Evolutionary conservation across 768 basidiomycete genomes (phyloP).

Genomic region (Tephrocybe sp.): DNA sequence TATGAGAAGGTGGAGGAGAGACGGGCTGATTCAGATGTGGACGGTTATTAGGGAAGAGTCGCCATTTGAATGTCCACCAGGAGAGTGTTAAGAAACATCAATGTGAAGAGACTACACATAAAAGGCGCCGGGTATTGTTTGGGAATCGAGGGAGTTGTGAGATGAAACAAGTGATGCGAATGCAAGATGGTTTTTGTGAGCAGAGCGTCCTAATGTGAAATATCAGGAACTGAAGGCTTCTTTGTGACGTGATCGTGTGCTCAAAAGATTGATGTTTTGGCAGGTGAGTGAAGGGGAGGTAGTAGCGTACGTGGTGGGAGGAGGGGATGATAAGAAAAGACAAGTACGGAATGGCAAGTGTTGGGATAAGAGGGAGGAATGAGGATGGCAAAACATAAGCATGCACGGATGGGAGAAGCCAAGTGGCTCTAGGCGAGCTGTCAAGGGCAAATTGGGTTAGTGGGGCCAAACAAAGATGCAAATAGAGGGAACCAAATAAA

Average conservation of each 20-base stretch:
- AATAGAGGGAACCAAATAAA: slow-evolving; percentile 45
- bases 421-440: slow-evolving; percentile 24
- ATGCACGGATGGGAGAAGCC: background rate
- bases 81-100: no score
- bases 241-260: slow-evolving; percentile 36
- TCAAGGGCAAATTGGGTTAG: slow-evolving; percentile 30
- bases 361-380: background rate
- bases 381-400: background rate
- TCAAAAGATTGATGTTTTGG: slow-evolving; percentile 30
- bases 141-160: slow-evolving; percentile 11
- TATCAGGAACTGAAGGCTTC: slow-evolving; percentile 17
- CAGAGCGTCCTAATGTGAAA: background rate
- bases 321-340: background rate
- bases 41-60: no score
- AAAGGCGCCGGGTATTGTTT: no score
- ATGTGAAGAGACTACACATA: no score
- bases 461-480: slow-evolving; percentile 40
- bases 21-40: no score
- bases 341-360: background rate
- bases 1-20: slow-evolving; percentile 61
- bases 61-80: no score
- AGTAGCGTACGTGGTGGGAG: background rate
- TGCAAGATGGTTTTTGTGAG: background rate
- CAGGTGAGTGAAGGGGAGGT: slow-evolving; percentile 20
- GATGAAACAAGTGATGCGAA: slow-evolving; percentile 18